phyloP scores from a whole-genome alignment of 768 basidiomycete species.

The Lanmaoa pseudosensibilis region DNA sequence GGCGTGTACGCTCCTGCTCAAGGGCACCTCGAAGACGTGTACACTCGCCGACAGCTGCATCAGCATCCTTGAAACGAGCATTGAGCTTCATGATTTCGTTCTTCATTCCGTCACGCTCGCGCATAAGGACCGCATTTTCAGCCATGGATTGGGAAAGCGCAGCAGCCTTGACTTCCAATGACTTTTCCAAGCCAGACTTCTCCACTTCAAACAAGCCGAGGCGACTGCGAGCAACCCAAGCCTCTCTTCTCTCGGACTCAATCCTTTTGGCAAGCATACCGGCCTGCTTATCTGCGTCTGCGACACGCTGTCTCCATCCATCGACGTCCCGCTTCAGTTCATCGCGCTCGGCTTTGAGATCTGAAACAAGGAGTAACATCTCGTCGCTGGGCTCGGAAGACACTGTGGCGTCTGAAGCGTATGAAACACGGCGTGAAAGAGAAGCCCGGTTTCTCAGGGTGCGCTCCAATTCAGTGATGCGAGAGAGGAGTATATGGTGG shows the following conservation, averaged over 20 bases:
- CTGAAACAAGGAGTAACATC: constrained; percentile 71
- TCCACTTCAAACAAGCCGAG: constrained; percentile 66
- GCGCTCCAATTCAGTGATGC: constrained; percentile 80
- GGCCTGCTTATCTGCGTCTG: constrained; percentile 71
- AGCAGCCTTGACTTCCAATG: constrained; percentile 37
- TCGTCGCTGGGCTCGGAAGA: constrained; percentile 66
- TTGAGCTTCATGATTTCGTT: constrained; percentile 29
- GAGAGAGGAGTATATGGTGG: constrained; percentile 77
- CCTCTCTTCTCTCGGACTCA: constrained; percentile 78
- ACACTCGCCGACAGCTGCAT: constrained; percentile 26
- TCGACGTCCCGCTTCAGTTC: constrained; percentile 86
- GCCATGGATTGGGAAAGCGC: constrained; percentile 31
- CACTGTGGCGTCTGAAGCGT: constrained; percentile 42
- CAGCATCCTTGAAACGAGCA: constrained; percentile 32
- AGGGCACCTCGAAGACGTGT: constrained; percentile 32
- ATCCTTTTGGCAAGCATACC: constrained; percentile 64
- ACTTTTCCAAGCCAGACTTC: constrained; percentile 55
- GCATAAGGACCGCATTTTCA: constrained; percentile 25
- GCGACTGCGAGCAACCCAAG: constrained; percentile 80
- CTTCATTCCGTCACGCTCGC: constrained; percentile 33
- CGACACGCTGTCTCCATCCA: constrained; percentile 79
- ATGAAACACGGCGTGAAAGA: constrained; percentile 52
- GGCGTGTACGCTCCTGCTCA: constrained; percentile 40
- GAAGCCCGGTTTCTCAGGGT: constrained; percentile 48
- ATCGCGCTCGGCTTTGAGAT: constrained; percentile 86